Percentiles rank a stretch among this genome's conserved stretches.
These are phyloP conservation scores for Selenicereus undatus DNA, from an alignment of 148 eudicot species.

Conservation along the genomic window DNA sequence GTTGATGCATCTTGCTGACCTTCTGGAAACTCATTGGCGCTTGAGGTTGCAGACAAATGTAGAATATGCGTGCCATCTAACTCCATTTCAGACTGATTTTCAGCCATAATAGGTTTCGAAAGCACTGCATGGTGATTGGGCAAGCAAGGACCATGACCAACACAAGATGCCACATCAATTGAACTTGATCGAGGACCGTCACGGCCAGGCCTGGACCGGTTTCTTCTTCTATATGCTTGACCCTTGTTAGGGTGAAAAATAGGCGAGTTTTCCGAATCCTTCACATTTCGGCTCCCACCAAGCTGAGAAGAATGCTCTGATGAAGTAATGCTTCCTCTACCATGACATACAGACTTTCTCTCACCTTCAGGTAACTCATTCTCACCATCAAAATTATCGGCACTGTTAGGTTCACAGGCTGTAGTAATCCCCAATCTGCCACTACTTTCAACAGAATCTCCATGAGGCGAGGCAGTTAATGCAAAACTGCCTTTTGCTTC, in stretches of 20 bases:
- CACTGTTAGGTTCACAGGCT: slow-evolving; percentile 76
- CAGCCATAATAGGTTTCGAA: slow-evolving; percentile 36
- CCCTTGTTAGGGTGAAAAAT: slow-evolving; percentile 56
- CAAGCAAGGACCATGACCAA: slow-evolving; percentile 41
- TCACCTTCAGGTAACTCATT: slow-evolving; percentile 50
- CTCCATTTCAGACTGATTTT: slow-evolving; percentile 41
- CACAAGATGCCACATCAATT: slow-evolving; percentile 45
- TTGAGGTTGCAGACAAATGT: slow-evolving; percentile 30
- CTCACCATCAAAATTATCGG: slow-evolving; percentile 92
- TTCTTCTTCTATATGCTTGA: slow-evolving; percentile 74
- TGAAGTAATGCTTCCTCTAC: slow-evolving; percentile 39
- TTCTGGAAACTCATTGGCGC: slow-evolving; percentile 29
- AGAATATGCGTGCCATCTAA: slow-evolving; percentile 42
- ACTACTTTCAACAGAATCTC: slow-evolving; percentile 95
- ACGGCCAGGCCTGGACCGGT: slow-evolving; percentile 64
- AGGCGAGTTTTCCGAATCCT: slow-evolving; percentile 62
- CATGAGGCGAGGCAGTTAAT: slow-evolving; percentile 74
- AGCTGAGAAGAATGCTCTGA: slow-evolving; percentile 61
- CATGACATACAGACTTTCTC: slow-evolving; percentile 38
- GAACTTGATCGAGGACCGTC: slow-evolving; percentile 68
- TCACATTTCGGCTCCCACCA: slow-evolving; percentile 43
- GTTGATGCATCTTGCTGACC: slow-evolving; percentile 27
- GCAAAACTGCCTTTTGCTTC: slow-evolving; percentile 90
- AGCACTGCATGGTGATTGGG: slow-evolving; percentile 40
- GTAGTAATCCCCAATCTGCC: slow-evolving; percentile 63